A percentile compares a stretch with the other conserved stretches of the same genome.
These are phyloP conservation scores for Tricholoma bakamatsutake DNA, from an alignment of 768 basidiomycete genomes.

Conservation along the genomic window DNA sequence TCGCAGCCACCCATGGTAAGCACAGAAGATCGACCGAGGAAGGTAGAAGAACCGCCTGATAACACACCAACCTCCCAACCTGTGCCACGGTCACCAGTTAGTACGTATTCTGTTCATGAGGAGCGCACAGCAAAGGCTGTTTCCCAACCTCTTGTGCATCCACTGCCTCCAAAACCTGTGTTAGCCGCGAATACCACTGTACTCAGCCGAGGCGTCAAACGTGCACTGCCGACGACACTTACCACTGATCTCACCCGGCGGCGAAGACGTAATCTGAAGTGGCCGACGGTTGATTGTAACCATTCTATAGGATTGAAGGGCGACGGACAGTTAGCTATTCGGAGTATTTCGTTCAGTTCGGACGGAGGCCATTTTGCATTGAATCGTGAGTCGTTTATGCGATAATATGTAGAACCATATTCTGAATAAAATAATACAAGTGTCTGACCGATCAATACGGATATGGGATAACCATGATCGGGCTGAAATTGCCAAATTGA, in stretches of 20 bases:
- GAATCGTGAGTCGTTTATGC: conserved; percentile 37
- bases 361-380: conserved; percentile 54
- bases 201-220: conserved; percentile 30
- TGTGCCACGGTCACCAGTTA: background rate
- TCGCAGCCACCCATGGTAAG: background rate
- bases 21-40: background rate
- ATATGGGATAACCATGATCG: conserved; percentile 49
- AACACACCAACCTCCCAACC: background rate
- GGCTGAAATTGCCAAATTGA: conserved; percentile 50
- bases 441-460: conserved; percentile 51
- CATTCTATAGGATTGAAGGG: conserved; percentile 35
- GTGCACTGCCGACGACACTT: conserved; percentile 23
- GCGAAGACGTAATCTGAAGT: conserved; percentile 31
- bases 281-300: conserved; percentile 42
- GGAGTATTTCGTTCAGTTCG: conserved; percentile 42
- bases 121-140: background rate
- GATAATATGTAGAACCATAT: background rate
- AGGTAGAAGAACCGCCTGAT: background rate
- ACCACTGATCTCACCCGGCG: conserved; percentile 15
- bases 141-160: conserved; percentile 18
- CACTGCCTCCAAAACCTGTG: conserved; percentile 28
- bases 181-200: conserved; percentile 4
- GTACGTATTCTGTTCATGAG: background rate
- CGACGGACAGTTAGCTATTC: conserved; percentile 41
- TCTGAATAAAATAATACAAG: conserved; percentile 28